Evolutionary conservation across 2,329 filamentous ascomycete genomes (phyloP).

Genomic region (Lecanicillium sp.): DNA sequence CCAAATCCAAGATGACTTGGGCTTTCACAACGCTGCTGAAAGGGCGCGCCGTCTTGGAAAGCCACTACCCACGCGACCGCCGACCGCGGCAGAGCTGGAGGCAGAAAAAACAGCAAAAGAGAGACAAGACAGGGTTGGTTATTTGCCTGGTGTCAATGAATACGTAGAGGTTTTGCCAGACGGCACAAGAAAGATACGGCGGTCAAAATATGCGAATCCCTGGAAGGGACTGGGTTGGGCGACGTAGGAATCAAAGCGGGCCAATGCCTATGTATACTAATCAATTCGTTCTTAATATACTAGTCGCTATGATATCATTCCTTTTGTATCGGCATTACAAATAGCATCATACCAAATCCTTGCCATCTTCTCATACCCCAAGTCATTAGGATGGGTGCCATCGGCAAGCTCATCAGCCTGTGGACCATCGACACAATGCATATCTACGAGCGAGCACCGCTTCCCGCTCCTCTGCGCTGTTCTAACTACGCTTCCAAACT

Average conservation of each 20-base stretch:
- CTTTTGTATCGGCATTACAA: too few relatives aligned
- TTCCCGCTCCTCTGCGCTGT: conserved; percentile 15
- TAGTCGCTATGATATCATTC: too few relatives aligned
- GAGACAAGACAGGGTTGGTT: not conserved
- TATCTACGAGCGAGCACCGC: conserved; percentile 27
- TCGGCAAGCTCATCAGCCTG: conserved; percentile 20
- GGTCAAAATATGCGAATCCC: conserved; percentile 1
- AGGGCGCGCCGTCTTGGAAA: not conserved
- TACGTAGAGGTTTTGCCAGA: conserved; percentile 1
- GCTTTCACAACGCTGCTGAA: not conserved
- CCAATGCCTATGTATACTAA: too few relatives aligned
- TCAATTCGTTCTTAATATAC: too few relatives aligned
- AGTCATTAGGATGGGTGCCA: conserved; percentile 24
- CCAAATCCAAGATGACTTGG: conserved; percentile 3
- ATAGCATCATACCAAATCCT: conserved; percentile 17
- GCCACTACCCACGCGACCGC: not conserved
- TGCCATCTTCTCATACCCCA: conserved; percentile 27
- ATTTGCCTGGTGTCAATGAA: not conserved
- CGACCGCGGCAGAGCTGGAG: not conserved
- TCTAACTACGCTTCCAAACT: conserved; percentile 16
- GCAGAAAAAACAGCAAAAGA: not conserved
- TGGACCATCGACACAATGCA: conserved; percentile 22
- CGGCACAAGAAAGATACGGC: not conserved
- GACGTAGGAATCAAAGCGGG: too few relatives aligned
- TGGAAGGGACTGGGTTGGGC: not conserved